Evolutionary conservation across 2,329 filamentous ascomycete genomes (phyloP).

Genomic region (Botrytis deweyae): DNA sequence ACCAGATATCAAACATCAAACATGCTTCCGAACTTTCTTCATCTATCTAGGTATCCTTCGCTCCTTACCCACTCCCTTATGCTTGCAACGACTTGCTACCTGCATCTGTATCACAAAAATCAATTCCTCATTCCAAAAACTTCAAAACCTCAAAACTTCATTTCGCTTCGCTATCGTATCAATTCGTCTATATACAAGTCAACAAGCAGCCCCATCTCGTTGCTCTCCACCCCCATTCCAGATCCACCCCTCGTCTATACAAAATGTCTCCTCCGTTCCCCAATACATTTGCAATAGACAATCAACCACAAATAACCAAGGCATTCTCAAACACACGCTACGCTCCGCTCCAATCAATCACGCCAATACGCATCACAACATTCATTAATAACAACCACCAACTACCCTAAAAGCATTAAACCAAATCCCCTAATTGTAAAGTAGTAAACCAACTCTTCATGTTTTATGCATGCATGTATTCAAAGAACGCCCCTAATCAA

Average conservation of each 20-base stretch:
- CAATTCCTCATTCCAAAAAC: not conserved
- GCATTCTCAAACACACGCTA: not conserved
- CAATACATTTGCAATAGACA: not conserved
- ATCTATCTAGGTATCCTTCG: not conserved
- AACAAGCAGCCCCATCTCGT: not conserved
- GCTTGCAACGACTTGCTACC: not conserved
- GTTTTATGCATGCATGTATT: slow-evolving; percentile 7
- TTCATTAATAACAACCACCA: slow-evolving; percentile 8
- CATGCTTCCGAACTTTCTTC: fast-evolving
- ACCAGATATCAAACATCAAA: not conserved
- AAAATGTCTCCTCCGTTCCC: not conserved
- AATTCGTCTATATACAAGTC: slow-evolving; percentile 10
- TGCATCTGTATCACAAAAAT: not conserved
- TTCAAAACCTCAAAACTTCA: not conserved
- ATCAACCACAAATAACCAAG: not conserved
- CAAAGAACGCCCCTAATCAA: slow-evolving; percentile 6
- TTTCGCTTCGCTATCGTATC: slow-evolving; percentile 13
- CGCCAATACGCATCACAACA: not conserved
- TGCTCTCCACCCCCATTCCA: not conserved
- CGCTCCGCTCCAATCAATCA: not conserved
- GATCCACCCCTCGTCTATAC: not conserved
- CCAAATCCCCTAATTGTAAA: not conserved
- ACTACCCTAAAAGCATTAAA: slow-evolving; percentile 1
- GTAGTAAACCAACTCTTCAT: slow-evolving; percentile 3
- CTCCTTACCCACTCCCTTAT: not conserved